Base-by-base conservation (phyloP, 2,329 filamentous ascomycete species). In the Fusarium ramigenum region DNA sequence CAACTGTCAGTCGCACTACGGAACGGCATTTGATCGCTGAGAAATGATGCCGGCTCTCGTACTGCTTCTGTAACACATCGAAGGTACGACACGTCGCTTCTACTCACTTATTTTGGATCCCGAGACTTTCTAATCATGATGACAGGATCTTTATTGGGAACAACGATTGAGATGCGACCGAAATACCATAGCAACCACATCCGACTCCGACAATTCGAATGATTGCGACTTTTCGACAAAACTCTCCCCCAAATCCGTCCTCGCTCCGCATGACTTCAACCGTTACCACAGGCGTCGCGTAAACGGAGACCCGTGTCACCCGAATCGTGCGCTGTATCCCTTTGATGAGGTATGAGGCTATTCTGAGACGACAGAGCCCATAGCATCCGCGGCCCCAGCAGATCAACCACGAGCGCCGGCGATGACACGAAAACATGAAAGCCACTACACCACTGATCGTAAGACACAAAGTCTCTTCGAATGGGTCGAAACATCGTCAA, bases 271-370 rank as follows among this genome's bases (percentile, higher is more conserved):
- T 18, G 16, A 9, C 42, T 18, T 44, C 42, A 44, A 5, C 42
- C 42, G 42, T 9, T 8, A 25, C 16, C 16, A 15, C 16, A 25
- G 42, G 42, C 7, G n/a, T 16, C 10, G n/a, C 10, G 10, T 12
- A 12, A 25, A 25, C 4, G 42, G n/a, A 7, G 10, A 25, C n/a
- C 42, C 7, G 4, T 18, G 15, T 8, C n/a, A 18, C 11, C 16
- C n/a, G 10, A 12, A 2, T 23, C 42, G 10, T 12, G 7, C 10
- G 10, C n/a, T 18, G n/a, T 23, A 10, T 12, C 42, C 5, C n/a
- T 5, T 18, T 11, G 5, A 7, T 43, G n/a, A 18, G 1, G n/a
- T 18, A 10, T 10, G 2, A 25, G n/a, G 10, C 16, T 18, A 12
- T 18, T 12, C 11, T 43, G n/a, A 18, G 10, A 43, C 10, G n/a